These are phyloP conservation scores for Colletotrichum simmondsii DNA, from an alignment of 2,329 filamentous ascomycete species.

Conservation along the genomic window DNA sequence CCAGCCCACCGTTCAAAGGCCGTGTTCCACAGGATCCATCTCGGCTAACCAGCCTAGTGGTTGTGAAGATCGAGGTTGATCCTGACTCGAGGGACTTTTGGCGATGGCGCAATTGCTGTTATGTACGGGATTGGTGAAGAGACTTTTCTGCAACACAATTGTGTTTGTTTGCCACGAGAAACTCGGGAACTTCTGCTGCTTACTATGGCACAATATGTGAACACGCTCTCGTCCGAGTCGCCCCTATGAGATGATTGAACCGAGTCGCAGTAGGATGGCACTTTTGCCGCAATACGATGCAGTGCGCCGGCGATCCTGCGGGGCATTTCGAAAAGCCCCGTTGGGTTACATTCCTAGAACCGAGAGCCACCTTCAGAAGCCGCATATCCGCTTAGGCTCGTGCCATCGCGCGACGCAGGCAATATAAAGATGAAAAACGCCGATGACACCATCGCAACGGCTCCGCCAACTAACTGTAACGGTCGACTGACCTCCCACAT, in stretches of 20 bases:
- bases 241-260: neutral
- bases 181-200: neutral
- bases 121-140: neutral
- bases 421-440: slow-evolving; percentile 18
- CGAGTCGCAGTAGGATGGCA: neutral
- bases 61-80: neutral
- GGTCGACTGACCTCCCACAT: slow-evolving; percentile 2
- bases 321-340: neutral
- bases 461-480: neutral
- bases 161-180: neutral
- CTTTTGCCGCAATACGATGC: neutral
- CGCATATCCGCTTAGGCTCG: slow-evolving; percentile 1
- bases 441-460: slow-evolving; percentile 28
- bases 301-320: neutral
- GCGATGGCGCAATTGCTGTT: slow-evolving; percentile 24
- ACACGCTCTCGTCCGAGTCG: neutral
- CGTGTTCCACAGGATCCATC: slow-evolving; percentile 3
- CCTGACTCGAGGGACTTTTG: slow-evolving; percentile 26
- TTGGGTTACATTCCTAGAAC: neutral
- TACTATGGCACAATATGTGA: neutral
- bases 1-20: neutral
- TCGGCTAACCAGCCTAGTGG: neutral
- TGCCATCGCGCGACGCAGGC: neutral
- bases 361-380: neutral
- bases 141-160: neutral